Conservation (phyloP, 192 early-diverging fungal species). For the Diversispora epigaea region DNA sequence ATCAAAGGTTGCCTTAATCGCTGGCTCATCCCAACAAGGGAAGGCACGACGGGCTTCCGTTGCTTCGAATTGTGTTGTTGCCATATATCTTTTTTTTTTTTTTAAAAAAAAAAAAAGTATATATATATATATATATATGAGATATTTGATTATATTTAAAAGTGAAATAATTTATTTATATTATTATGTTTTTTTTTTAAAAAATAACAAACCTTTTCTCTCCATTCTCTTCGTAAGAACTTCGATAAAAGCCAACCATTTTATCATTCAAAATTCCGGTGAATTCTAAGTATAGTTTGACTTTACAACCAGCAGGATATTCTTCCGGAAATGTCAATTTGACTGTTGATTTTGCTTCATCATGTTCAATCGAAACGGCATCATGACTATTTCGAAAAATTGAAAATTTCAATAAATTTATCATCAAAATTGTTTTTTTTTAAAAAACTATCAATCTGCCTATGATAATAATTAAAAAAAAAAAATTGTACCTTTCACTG, state of each 20-base stretch:
- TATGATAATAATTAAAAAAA: neutral
- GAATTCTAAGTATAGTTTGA: constrained; percentile 59
- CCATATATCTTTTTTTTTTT: constrained; percentile 68
- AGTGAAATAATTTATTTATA: no score
- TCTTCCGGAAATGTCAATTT: constrained; percentile 62
- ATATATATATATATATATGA: neutral
- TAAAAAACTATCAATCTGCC: neutral
- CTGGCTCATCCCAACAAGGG: constrained; percentile 98
- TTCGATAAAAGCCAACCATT: constrained; percentile 95
- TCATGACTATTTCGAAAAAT: constrained; percentile 33
- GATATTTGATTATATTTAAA: no score
- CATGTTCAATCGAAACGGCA: constrained; percentile 47
- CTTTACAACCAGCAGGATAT: constrained; percentile 50
- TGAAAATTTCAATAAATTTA: neutral
- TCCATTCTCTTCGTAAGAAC: constrained; percentile 54
- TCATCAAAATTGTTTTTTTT: neutral
- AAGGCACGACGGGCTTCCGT: constrained; percentile 88
- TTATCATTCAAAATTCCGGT: constrained; percentile 75
- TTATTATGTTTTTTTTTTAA: no score
- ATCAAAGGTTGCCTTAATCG: constrained; percentile 93
- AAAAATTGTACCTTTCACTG: constrained; percentile 39
- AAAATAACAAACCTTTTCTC: neutral
- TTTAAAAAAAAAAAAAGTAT: neutral
- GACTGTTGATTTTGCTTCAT: constrained; percentile 48
- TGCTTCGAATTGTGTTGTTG: constrained; percentile 94